A percentile compares a stretch with the other conserved stretches of the same genome.
Conservation (phyloP, 805 yeast species). For the Candida cerambycidarum region DNA sequence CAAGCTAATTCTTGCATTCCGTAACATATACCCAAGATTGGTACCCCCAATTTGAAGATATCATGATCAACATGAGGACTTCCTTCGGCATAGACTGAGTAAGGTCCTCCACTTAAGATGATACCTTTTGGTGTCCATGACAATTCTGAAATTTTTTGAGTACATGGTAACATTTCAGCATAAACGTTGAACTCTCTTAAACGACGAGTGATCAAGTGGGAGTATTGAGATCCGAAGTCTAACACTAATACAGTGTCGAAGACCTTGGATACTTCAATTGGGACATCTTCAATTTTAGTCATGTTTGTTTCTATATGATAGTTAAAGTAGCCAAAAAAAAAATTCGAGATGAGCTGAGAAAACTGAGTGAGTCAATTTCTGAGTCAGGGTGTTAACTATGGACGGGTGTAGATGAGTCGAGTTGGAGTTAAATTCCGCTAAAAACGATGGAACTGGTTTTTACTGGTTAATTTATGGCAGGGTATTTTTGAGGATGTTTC, state of each 20-base stretch:
- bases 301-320: too few species aligned
- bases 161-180: slow-evolving; percentile 99
- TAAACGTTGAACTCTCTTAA: slow-evolving; percentile 96
- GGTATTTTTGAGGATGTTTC: too few species aligned
- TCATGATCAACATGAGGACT: slow-evolving; percentile 98
- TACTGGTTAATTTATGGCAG: too few species aligned
- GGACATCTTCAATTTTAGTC: slow-evolving; percentile 29
- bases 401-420: too few species aligned
- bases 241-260: slow-evolving; percentile 96
- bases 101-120: slow-evolving; percentile 95
- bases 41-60: slow-evolving; percentile 86
- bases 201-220: slow-evolving; percentile 95
- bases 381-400: slow-evolving; percentile 1
- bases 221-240: slow-evolving; percentile 98
- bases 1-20: slow-evolving; percentile 99
- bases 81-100: slow-evolving; percentile 92
- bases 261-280: slow-evolving; percentile 72
- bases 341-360: slow-evolving; percentile 9
- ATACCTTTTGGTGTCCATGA: slow-evolving; percentile 96
- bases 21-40: slow-evolving; percentile 96
- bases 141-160: slow-evolving; percentile 91
- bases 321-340: slow-evolving; percentile 6
- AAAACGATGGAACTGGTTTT: too few species aligned
- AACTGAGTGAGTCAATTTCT: slow-evolving; percentile 2
- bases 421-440: too few species aligned